Percentiles rank a stretch among this genome's conserved stretches.
Conservation (phyloP, 1,139 yeast species). For the Zygoascus sp. region DNA sequence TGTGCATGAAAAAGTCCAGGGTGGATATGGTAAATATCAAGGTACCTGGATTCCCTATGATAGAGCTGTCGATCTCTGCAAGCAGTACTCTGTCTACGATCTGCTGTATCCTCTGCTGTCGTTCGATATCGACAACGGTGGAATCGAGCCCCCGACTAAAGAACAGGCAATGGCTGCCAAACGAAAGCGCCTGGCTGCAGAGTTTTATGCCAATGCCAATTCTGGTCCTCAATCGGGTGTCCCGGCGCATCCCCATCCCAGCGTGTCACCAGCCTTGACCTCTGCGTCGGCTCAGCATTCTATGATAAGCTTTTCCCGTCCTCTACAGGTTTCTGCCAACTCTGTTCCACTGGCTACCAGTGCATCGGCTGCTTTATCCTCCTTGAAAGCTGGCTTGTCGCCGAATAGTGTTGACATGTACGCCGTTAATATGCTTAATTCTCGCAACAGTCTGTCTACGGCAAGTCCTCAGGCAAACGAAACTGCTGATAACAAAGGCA, state of each 20-base stretch:
- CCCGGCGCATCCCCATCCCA: neutral
- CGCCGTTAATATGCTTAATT: neutral
- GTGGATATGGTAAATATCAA: constrained; percentile 95
- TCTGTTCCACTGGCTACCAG: constrained; percentile 20
- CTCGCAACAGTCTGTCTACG: constrained; percentile 4
- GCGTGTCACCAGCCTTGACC: neutral
- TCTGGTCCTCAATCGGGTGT: neutral
- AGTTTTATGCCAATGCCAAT: constrained; percentile 10
- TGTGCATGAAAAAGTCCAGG: constrained; percentile 87
- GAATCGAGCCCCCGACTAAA: constrained; percentile 58
- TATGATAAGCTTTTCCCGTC: constrained; percentile 18
- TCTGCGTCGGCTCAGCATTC: neutral
- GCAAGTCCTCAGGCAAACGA: constrained; percentile 1
- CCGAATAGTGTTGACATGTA: constrained; percentile 8
- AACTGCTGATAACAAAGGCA: constrained; percentile 6
- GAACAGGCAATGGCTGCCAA: constrained; percentile 43
- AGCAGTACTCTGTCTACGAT: constrained; percentile 60
- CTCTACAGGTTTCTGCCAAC: constrained; percentile 20
- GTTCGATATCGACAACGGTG: constrained; percentile 51
- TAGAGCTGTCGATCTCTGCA: constrained; percentile 57
- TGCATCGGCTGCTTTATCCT: constrained; percentile 23
- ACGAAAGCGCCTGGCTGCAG: constrained; percentile 28
- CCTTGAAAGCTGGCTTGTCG: constrained; percentile 13
- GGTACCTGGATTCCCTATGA: constrained; percentile 84
- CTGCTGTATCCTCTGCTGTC: constrained; percentile 58